These are phyloP conservation scores for Hanseniaspora meyeri DNA, from an alignment of 805 yeast species.

Conservation along the genomic window DNA sequence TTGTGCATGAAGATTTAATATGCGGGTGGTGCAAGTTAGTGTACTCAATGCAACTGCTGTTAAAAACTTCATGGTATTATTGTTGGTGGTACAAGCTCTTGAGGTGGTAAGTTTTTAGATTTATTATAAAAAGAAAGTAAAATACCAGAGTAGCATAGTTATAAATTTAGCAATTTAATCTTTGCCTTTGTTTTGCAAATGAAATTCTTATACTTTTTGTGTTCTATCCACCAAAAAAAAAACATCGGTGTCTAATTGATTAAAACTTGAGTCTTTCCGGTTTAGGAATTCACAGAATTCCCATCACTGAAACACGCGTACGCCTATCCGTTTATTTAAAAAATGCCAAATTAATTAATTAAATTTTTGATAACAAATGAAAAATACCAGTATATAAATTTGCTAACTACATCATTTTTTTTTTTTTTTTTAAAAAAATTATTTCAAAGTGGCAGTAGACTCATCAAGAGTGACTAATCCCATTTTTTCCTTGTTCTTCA, in stretches of 20 bases:
- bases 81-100: background rate
- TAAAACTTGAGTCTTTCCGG: background rate
- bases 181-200: background rate
- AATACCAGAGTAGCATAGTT: background rate
- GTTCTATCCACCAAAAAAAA: no score
- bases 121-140: no score
- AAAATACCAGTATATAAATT: background rate
- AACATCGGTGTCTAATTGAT: background rate
- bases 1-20: conserved; percentile 11
- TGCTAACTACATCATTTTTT: background rate
- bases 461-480: conserved; percentile 31
- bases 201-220: background rate
- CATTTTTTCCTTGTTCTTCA: conserved; percentile 43
- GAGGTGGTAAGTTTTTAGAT: background rate
- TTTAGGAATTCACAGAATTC: background rate
- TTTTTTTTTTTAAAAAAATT: background rate
- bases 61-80: background rate
- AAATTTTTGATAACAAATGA: no score
- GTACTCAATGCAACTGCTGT: background rate
- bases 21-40: background rate
- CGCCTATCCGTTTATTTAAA: no score
- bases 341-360: no score
- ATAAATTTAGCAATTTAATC: background rate
- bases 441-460: background rate
- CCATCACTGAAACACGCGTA: background rate